Percentiles rank a stretch among this genome's conserved stretches.
phyloP scores from a whole-genome alignment of 176 grass and related monocot species.

The Oryza glumipatula region DNA sequence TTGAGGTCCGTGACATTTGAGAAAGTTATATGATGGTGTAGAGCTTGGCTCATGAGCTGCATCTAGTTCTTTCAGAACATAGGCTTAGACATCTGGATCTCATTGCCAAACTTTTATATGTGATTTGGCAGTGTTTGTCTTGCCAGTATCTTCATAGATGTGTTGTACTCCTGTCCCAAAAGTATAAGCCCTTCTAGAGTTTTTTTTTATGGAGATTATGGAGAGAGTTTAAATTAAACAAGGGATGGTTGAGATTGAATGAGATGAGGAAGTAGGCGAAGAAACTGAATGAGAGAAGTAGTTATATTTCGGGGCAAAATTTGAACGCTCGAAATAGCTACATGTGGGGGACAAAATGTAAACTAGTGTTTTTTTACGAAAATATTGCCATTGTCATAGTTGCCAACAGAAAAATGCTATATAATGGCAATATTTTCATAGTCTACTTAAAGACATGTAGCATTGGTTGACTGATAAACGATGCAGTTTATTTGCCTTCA shows the following conservation, averaged over 20 bases:
- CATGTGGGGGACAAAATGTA: background rate
- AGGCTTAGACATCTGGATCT: constrained; percentile 19
- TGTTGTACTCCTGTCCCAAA: constrained; percentile 9
- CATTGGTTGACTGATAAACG: background rate
- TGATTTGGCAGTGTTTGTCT: constrained; percentile 17
- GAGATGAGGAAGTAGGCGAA: too few species aligned
- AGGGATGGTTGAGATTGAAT: too few species aligned
- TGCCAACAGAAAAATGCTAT: too few species aligned
- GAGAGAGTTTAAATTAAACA: too few species aligned
- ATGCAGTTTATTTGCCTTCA: background rate
- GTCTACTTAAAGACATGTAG: background rate
- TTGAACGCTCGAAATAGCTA: too few species aligned
- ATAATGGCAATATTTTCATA: too few species aligned
- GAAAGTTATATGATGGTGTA: background rate
- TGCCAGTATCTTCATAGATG: background rate
- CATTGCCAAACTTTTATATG: background rate
- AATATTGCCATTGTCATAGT: background rate
- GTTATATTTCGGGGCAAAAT: too few species aligned
- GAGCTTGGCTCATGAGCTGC: background rate
- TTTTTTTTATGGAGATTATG: too few species aligned
- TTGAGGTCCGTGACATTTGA: constrained; percentile 55
- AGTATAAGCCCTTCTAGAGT: too few species aligned
- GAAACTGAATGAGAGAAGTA: too few species aligned
- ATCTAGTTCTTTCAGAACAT: background rate
- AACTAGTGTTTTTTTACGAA: constrained; percentile 32